These are phyloP conservation scores for Apiotrichum gamsii DNA, from an alignment of 1,284 basidiomycete species.

Conservation along the genomic window DNA sequence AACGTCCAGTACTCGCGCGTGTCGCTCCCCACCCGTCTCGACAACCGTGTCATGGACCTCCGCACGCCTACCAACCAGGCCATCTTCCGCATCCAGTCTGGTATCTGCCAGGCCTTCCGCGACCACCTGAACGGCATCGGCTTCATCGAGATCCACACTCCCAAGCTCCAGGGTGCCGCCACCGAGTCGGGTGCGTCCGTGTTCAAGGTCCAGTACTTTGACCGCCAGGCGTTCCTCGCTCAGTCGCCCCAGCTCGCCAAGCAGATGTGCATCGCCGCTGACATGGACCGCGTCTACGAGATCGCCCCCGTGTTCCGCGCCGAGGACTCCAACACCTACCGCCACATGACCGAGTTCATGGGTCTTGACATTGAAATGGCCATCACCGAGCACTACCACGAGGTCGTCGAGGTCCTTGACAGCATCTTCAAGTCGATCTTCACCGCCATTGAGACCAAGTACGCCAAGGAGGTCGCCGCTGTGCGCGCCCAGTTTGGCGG, in stretches of 20 bases:
- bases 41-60: slow-evolving; percentile 91
- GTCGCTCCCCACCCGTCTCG: slow-evolving; percentile 83
- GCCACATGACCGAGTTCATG: slow-evolving; percentile 98
- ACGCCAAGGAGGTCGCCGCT: slow-evolving; percentile 69
- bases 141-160: slow-evolving; percentile 86
- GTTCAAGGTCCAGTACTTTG: slow-evolving; percentile 98
- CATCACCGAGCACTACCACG: slow-evolving; percentile 97
- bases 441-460: slow-evolving; percentile 68
- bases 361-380: slow-evolving; percentile 99
- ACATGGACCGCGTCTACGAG: slow-evolving; percentile 97
- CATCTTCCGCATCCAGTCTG: slow-evolving; percentile 87
- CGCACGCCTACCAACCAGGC: slow-evolving; percentile 96
- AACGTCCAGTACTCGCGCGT: slow-evolving; percentile 55
- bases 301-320: slow-evolving; percentile 91
- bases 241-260: slow-evolving; percentile 97
- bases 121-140: slow-evolving; percentile 68
- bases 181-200: slow-evolving; percentile 96
- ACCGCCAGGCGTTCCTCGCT: slow-evolving; percentile 87
- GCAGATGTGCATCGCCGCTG: slow-evolving; percentile 98
- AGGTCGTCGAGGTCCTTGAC: slow-evolving; percentile 83
- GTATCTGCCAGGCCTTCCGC: slow-evolving; percentile 82
- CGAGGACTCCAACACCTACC: slow-evolving; percentile 95
- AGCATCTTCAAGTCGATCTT: slow-evolving; percentile 77
- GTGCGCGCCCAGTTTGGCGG: slow-evolving; percentile 83
- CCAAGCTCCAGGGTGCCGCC: slow-evolving; percentile 94